Percentiles rank a stretch among this genome's conserved stretches.
Evolutionary conservation across 1,284 basidiomycete species (phyloP).

Genomic region (Thecaphora thlaspeos): DNA sequence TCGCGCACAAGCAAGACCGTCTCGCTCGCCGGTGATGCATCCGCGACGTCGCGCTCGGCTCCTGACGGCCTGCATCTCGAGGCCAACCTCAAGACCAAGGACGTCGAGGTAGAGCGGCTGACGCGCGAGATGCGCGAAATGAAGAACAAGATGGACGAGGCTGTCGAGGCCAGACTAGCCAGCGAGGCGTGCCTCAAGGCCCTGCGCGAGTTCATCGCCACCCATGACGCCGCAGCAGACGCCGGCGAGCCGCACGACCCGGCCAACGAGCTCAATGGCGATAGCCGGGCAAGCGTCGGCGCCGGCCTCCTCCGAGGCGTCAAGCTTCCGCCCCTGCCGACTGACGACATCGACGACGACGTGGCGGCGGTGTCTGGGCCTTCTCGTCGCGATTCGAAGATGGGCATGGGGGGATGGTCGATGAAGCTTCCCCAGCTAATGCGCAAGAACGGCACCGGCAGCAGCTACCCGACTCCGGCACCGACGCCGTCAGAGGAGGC

Average conservation of each 20-base stretch:
- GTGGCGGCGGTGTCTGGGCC: conserved; percentile 19
- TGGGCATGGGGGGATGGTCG: conserved; percentile 13
- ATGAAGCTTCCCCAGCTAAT: conserved; percentile 37
- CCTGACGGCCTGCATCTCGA: background rate
- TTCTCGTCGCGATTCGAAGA: conserved; percentile 9
- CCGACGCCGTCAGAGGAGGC: conserved; percentile 25
- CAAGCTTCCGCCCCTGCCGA: conserved; percentile 49
- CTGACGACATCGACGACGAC: conserved; percentile 40
- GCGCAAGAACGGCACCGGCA: conserved; percentile 22
- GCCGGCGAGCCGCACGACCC: conserved; percentile 2
- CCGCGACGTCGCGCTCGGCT: background rate
- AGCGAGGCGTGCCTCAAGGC: conserved; percentile 48
- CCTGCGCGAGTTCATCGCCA: conserved; percentile 42
- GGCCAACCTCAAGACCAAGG: conserved; percentile 34
- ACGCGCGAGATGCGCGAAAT: conserved; percentile 34
- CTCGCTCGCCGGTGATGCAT: background rate
- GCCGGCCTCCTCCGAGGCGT: conserved; percentile 35
- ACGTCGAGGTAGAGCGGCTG: conserved; percentile 43
- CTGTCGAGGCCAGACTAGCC: conserved; percentile 49
- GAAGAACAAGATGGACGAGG: conserved; percentile 41
- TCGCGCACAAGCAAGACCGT: too few species aligned
- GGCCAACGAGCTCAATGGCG: conserved; percentile 15
- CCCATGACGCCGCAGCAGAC: conserved; percentile 28
- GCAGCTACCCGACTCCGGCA: conserved; percentile 6
- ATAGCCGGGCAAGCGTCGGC: conserved; percentile 24